phyloP scores from a whole-genome alignment of 768 basidiomycete species.

The Xerocomus spinulosus region DNA sequence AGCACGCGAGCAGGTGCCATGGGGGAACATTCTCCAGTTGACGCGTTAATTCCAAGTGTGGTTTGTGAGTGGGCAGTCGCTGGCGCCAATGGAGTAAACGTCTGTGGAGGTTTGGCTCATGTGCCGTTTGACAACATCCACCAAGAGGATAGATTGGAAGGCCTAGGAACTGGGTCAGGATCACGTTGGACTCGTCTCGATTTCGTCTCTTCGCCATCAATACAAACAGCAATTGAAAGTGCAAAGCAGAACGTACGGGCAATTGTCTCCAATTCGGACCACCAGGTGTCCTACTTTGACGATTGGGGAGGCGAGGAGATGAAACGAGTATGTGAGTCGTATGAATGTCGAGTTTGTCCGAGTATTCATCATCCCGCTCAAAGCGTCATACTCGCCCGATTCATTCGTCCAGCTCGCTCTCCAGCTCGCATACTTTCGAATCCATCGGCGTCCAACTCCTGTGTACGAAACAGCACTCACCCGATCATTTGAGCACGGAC shows the following conservation, averaged over 20 bases:
- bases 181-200: slow-evolving; percentile 59
- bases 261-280: slow-evolving; percentile 76
- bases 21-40: slow-evolving; percentile 89
- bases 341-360: neutral
- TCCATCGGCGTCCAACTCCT: slow-evolving; percentile 72
- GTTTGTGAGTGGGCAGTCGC: slow-evolving; percentile 77
- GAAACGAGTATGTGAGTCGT: slow-evolving; percentile 56
- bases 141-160: slow-evolving; percentile 1
- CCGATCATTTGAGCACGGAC: slow-evolving; percentile 77
- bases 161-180: slow-evolving; percentile 8
- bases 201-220: slow-evolving; percentile 65
- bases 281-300: slow-evolving; percentile 75
- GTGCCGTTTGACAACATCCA: slow-evolving; percentile 10
- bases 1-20: slow-evolving; percentile 80
- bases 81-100: slow-evolving; percentile 11
- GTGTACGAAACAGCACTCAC: slow-evolving; percentile 94
- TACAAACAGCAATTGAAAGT: slow-evolving; percentile 49
- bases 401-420: slow-evolving; percentile 88
- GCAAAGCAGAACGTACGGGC: slow-evolving; percentile 54
- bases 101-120: slow-evolving; percentile 52
- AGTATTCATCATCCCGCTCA: neutral
- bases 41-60: slow-evolving; percentile 86
- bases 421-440: slow-evolving; percentile 86
- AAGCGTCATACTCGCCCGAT: slow-evolving; percentile 63
- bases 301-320: slow-evolving; percentile 89